Percentiles rank a stretch among this genome's conserved stretches.
These are phyloP conservation scores for Cystofilobasidium bisporidii DNA, from an alignment of 768 basidiomycete genomes.

Conservation along the genomic window DNA sequence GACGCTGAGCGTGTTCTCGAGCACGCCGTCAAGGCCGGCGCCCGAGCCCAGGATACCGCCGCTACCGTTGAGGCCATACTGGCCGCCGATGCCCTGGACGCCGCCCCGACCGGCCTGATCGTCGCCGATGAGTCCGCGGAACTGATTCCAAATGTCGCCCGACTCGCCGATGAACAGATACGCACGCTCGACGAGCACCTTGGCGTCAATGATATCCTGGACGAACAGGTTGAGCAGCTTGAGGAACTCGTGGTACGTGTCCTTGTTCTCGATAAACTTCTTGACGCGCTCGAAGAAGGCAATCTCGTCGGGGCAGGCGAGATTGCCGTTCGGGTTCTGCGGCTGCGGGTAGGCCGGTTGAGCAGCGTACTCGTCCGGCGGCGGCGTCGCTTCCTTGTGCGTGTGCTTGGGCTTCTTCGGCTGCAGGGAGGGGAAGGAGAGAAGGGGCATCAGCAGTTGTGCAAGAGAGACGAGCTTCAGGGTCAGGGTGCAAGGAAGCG, in stretches of 20 bases:
- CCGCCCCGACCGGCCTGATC: slow-evolving; percentile 48
- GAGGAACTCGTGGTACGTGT: slow-evolving; percentile 66
- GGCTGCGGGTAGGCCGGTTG: slow-evolving; percentile 29
- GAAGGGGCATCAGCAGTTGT: too few relatives aligned
- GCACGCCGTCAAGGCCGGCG: slow-evolving; percentile 62
- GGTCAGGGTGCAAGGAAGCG: too few relatives aligned
- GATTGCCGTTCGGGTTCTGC: slow-evolving; percentile 32
- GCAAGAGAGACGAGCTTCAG: too few relatives aligned
- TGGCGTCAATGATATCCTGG: slow-evolving; percentile 79
- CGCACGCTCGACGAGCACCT: slow-evolving; percentile 70
- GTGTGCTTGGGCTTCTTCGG: slow-evolving; percentile 35
- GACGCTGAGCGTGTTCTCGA: slow-evolving; percentile 60
- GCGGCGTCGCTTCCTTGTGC: slow-evolving; percentile 29
- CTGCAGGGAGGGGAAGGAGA: neutral
- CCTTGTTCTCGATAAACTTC: slow-evolving; percentile 45
- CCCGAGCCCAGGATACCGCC: slow-evolving; percentile 42
- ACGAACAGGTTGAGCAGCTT: slow-evolving; percentile 85
- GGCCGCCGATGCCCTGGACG: slow-evolving; percentile 31
- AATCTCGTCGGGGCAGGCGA: slow-evolving; percentile 55
- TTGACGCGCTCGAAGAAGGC: slow-evolving; percentile 86
- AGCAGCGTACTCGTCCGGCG: slow-evolving; percentile 29
- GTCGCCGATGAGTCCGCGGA: slow-evolving; percentile 76
- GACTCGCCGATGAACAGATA: slow-evolving; percentile 66
- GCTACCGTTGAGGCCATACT: slow-evolving; percentile 27
- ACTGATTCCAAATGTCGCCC: slow-evolving; percentile 65